These are phyloP conservation scores for Lycium barbarum DNA, from an alignment of 257 asterid genomes.

Conservation along the genomic window DNA sequence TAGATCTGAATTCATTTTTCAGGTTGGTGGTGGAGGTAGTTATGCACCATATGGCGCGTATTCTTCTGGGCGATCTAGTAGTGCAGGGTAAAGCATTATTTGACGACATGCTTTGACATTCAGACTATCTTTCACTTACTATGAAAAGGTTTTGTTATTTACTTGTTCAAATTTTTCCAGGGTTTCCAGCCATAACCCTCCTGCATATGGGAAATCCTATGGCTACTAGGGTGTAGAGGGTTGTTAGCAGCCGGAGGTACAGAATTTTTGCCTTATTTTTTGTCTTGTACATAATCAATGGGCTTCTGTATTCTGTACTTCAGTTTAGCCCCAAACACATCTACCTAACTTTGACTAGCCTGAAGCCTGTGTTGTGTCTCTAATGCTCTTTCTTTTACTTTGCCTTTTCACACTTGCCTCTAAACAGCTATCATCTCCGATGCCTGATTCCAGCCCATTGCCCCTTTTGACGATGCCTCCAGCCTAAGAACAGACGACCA, in stretches of 20 bases:
- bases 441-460: conserved; percentile 41
- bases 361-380: conserved; percentile 32
- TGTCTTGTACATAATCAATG: not conserved
- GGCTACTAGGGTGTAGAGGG: conserved; percentile 42
- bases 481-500: conserved; percentile 47
- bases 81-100: conserved; percentile 51
- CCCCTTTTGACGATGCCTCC: conserved; percentile 48
- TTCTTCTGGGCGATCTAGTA: conserved; percentile 55
- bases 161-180: conserved; percentile 34
- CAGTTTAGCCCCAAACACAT: not conserved
- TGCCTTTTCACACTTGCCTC: conserved; percentile 35
- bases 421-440: conserved; percentile 50
- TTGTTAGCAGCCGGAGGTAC: conserved; percentile 28
- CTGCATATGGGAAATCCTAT: conserved; percentile 43
- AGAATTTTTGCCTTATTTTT: not conserved
- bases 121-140: not conserved
- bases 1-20: conserved; percentile 34
- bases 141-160: not conserved
- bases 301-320: conserved; percentile 24
- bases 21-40: conserved; percentile 61
- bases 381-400: conserved; percentile 35
- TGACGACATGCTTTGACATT: conserved; percentile 11
- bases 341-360: conserved; percentile 32
- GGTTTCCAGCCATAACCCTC: conserved; percentile 41
- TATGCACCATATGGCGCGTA: conserved; percentile 61